phyloP scores from a whole-genome alignment of 2,329 filamentous ascomycete species.

The Phialophora macrospora region DNA sequence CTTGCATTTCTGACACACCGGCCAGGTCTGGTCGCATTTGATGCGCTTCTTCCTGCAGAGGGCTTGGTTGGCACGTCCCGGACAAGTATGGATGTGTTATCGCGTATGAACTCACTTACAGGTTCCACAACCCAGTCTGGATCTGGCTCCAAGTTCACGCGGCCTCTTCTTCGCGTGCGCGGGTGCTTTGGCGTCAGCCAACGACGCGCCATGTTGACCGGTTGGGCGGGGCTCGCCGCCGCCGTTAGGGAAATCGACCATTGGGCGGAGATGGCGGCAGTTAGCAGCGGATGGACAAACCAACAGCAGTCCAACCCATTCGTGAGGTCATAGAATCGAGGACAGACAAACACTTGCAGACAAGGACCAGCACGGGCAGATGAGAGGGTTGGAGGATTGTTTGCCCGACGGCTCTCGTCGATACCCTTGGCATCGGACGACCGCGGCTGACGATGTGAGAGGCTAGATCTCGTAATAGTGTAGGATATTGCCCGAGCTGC shows the following conservation, averaged over 20 bases:
- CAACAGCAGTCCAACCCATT: background rate
- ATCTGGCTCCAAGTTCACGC: background rate
- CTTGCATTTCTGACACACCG: slow-evolving; percentile 46
- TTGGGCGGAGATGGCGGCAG: background rate
- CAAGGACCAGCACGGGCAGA: background rate
- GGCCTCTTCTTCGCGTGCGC: background rate
- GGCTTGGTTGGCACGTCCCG: slow-evolving; percentile 15
- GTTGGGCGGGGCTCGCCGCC: background rate
- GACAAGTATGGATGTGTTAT: background rate
- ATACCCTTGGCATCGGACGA: background rate
- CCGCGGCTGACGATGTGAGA: background rate
- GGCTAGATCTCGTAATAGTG: background rate
- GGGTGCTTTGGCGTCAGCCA: background rate
- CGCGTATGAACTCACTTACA: slow-evolving; percentile 41
- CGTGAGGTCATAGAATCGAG: background rate
- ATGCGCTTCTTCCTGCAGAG: slow-evolving; percentile 27
- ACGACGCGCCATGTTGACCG: background rate
- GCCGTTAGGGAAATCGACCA: background rate
- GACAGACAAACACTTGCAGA: background rate
- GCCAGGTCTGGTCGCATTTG: slow-evolving; percentile 48
- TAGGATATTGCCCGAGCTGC: background rate
- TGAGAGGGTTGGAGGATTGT: background rate
- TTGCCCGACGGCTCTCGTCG: background rate
- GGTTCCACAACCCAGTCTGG: slow-evolving; percentile 40
- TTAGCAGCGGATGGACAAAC: background rate